phyloP scores from a whole-genome alignment of 208 protist species.

The Trypanosoma lewisi region DNA sequence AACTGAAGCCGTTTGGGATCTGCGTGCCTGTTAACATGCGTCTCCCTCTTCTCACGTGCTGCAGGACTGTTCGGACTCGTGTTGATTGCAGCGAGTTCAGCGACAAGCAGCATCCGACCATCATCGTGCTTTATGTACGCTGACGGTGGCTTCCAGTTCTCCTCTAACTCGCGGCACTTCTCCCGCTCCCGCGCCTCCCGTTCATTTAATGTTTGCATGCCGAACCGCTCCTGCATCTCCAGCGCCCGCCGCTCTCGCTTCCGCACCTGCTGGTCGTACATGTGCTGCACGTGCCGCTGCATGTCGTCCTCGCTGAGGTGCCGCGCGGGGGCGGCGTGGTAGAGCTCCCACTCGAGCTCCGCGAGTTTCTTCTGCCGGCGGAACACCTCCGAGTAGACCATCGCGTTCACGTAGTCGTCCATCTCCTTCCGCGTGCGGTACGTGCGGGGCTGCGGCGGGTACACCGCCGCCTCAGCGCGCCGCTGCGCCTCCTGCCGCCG shows the following conservation, averaged over 20 bases:
- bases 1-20: slow-evolving; percentile 36
- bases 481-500: slow-evolving; percentile 39
- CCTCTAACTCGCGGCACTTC: slow-evolving; percentile 29
- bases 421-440: slow-evolving; percentile 61
- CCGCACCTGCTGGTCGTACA: slow-evolving; percentile 66
- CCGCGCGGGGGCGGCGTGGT: slow-evolving; percentile 34
- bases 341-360: slow-evolving; percentile 59
- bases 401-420: slow-evolving; percentile 54
- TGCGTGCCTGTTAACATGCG: not conserved
- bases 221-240: slow-evolving; percentile 43
- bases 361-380: slow-evolving; percentile 63
- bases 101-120: slow-evolving; percentile 49
- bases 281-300: slow-evolving; percentile 49
- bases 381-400: slow-evolving; percentile 65
- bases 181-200: slow-evolving; percentile 10
- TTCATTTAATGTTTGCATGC: slow-evolving; percentile 24
- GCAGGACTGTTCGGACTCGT: not conserved
- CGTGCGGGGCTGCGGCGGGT: slow-evolving; percentile 37
- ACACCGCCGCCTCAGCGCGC: slow-evolving; percentile 43
- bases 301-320: slow-evolving; percentile 35
- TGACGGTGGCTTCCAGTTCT: slow-evolving; percentile 57
- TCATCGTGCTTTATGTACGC: slow-evolving; percentile 45
- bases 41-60: not conserved
- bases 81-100: slow-evolving; percentile 29
- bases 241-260: slow-evolving; percentile 31